Evolutionary conservation across 371 early-diverging fungal species (phyloP), one percentile per base, ranked within the genome.

Genomic region (Actinomortierella ambigua): DNA sequence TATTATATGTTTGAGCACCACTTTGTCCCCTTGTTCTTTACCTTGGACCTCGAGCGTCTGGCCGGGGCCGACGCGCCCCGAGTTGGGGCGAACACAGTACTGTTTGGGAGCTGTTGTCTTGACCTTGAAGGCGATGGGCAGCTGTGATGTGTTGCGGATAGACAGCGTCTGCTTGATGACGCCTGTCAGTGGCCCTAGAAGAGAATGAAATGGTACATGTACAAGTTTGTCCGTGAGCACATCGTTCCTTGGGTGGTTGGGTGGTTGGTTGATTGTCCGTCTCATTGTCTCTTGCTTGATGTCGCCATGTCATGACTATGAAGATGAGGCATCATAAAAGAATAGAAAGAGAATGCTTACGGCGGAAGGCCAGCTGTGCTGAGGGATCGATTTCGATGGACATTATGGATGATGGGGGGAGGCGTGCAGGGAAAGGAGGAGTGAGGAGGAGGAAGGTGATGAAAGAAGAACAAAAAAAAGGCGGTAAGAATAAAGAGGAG

Each of bases 41-140:
- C 92, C 84, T 79, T 93, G 89, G 20, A 98, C 89, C 57, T 93
- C 89, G 48, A 90, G 79, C 22, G 86, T 68, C 26, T 81, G 77
- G 41, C 88, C 85, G 4, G 96, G 88, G 34, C 88, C 88, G 54
- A 99, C 84, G 49, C 87, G 79, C 22, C 98, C 98, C 39, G 93
- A 87, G 82, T 97, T 99, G 51, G 99, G 98, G 27, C 96, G 89
- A 40, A 99, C 95, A 68, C 94, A 95, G 78, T 97, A 99, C 76
- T 94, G 93, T 79, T 95, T 95, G 20, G 99, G 99, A 0, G 96
- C 95, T 8, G 98, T 99, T 4, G 99, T 99, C 75, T 97, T 97
- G 75, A 99, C 93, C 80, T 99, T 98, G 82, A 96, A 99, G 13
- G 93, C 90, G 39, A 92, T 80, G 0, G 93, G 85, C 42, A 81